Conservation (phyloP, 345 rosid species). For the Eucalyptus tenuipes region DNA sequence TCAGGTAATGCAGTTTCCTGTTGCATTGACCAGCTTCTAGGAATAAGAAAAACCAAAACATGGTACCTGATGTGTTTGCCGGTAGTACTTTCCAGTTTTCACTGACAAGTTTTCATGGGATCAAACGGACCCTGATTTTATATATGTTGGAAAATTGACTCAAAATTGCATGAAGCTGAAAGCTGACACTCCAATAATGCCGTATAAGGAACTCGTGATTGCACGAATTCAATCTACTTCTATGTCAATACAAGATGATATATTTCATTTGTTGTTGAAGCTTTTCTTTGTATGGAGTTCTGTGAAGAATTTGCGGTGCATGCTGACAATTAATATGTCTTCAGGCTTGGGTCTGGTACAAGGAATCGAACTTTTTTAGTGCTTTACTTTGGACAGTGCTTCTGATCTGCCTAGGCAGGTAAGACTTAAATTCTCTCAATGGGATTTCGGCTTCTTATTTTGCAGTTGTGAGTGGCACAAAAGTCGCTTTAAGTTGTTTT, state of each 20-base stretch:
- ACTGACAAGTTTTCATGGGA: not conserved
- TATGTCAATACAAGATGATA: not conserved
- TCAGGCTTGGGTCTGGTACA: slow-evolving; percentile 74
- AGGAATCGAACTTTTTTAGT: slow-evolving; percentile 32
- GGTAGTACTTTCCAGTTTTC: not conserved
- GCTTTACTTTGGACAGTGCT: slow-evolving; percentile 48
- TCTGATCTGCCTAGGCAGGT: slow-evolving; percentile 68
- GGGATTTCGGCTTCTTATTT: not conserved
- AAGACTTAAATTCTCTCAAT: not conserved
- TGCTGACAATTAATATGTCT: not conserved
- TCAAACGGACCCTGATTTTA: not conserved
- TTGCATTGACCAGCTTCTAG: not conserved
- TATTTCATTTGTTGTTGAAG: not conserved
- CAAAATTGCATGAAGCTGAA: not conserved
- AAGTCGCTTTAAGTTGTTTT: not conserved
- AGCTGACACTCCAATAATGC: not conserved
- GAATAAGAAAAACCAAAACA: not conserved
- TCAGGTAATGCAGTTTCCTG: not conserved
- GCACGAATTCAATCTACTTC: not conserved
- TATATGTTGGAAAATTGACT: not conserved
- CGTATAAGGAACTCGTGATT: not conserved
- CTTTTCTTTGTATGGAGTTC: not conserved
- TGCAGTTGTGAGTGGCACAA: not conserved
- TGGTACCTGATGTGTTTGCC: not conserved
- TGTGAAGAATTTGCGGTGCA: not conserved